These are phyloP conservation scores for Nymphaea thermarum DNA, from an alignment of 164 flowering plant species.

Conservation along the genomic window DNA sequence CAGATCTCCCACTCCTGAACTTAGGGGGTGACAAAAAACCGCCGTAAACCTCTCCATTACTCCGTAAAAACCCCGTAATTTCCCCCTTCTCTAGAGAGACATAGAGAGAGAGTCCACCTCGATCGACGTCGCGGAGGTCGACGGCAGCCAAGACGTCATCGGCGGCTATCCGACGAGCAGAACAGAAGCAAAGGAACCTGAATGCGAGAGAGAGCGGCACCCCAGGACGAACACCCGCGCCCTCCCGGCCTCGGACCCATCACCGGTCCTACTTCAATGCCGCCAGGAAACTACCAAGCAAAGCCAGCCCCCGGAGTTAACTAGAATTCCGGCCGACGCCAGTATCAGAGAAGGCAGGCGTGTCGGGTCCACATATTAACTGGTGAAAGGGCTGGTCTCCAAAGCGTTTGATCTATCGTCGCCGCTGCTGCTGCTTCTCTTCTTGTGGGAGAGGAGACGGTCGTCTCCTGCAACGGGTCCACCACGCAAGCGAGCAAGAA, in stretches of 20 bases:
- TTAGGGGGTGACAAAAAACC: no score
- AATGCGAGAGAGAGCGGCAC: neutral
- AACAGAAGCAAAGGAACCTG: neutral
- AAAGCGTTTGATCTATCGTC: no score
- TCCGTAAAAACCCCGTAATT: no score
- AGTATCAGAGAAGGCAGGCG: neutral
- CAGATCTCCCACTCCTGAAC: neutral
- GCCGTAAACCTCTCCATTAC: no score
- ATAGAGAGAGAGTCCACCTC: neutral
- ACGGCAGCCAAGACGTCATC: neutral
- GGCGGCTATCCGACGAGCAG: neutral
- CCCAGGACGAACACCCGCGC: neutral
- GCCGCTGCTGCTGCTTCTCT: no score
- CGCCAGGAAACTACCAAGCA: neutral
- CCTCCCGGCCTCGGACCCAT: neutral
- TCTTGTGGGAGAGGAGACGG: neutral
- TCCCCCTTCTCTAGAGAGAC: neutral
- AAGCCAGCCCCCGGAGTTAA: neutral
- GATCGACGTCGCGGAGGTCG: neutral
- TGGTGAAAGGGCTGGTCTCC: no score
- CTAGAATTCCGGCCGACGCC: neutral
- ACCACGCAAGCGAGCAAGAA: neutral
- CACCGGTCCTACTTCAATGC: neutral
- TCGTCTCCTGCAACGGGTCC: neutral
- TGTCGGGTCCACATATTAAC: no score